Percentiles rank a stretch among this genome's conserved stretches.
These are phyloP conservation scores for Stromatinia cepivora DNA, from an alignment of 2,329 filamentous ascomycete genomes.

Conservation along the genomic window DNA sequence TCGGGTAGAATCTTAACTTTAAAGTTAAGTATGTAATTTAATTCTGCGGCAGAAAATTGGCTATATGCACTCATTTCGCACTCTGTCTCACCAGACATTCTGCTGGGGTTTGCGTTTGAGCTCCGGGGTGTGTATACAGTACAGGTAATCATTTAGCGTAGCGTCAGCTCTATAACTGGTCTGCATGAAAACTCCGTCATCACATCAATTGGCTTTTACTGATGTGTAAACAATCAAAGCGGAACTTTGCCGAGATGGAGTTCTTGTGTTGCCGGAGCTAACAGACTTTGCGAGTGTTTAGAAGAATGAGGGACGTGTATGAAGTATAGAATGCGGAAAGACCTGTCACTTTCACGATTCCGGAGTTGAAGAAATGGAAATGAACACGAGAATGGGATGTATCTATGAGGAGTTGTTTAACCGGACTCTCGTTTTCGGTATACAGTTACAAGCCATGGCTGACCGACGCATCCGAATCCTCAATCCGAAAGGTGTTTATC, in stretches of 20 bases:
- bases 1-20: neutral
- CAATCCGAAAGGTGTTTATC: conserved; percentile 16
- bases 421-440: conserved; percentile 15
- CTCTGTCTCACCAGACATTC: neutral
- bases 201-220: neutral
- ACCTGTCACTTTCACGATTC: neutral
- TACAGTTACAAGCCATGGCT: conserved; percentile 9
- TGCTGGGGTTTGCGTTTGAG: neutral
- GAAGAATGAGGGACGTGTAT: conserved; percentile 9
- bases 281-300: neutral
- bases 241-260: neutral
- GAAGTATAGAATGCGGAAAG: neutral
- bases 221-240: neutral
- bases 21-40: neutral
- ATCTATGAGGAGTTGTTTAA: neutral
- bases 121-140: neutral
- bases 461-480: neutral
- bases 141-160: neutral
- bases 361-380: neutral
- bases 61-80: conserved; percentile 1
- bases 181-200: conserved; percentile 3
- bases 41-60: neutral
- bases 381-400: neutral
- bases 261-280: conserved; percentile 4
- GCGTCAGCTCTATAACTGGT: neutral